phyloP scores from a whole-genome alignment of 768 basidiomycete species.

The Chlorophyllum brunneum region DNA sequence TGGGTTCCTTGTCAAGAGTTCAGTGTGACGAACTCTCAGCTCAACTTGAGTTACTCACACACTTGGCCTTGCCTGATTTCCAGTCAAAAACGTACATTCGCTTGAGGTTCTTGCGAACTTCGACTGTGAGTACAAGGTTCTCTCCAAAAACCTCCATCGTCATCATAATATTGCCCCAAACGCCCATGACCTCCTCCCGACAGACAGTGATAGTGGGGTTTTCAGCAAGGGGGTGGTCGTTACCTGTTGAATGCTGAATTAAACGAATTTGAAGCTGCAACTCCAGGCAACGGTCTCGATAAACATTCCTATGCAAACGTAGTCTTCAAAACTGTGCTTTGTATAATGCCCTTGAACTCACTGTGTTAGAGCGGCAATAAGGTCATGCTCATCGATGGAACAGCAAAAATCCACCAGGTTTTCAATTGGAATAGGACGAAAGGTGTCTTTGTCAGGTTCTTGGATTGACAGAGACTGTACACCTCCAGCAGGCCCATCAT shows the following conservation, averaged over 20 bases:
- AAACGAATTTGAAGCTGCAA: neutral
- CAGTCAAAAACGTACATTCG: neutral
- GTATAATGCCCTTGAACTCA: neutral
- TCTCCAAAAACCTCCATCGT: neutral
- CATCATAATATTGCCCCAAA: neutral
- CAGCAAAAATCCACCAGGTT: neutral
- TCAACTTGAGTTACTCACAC: neutral
- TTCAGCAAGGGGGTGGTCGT: neutral
- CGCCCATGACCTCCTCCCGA: neutral
- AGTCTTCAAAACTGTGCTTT: neutral
- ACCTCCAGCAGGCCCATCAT: too few relatives aligned
- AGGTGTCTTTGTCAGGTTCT: neutral
- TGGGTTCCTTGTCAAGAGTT: neutral
- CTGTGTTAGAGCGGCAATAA: neutral
- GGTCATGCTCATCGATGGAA: conserved; percentile 1
- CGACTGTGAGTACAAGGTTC: neutral
- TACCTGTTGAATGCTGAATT: neutral
- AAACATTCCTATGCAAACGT: neutral
- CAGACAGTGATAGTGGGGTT: neutral
- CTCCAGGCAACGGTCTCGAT: neutral
- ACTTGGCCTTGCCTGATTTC: neutral
- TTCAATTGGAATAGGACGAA: neutral
- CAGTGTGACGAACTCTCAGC: neutral
- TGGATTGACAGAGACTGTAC: too few relatives aligned
- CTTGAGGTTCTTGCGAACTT: neutral